Base-by-base conservation (phyloP, 140 eudicot species). In the Anethum foeniculum region DNA sequence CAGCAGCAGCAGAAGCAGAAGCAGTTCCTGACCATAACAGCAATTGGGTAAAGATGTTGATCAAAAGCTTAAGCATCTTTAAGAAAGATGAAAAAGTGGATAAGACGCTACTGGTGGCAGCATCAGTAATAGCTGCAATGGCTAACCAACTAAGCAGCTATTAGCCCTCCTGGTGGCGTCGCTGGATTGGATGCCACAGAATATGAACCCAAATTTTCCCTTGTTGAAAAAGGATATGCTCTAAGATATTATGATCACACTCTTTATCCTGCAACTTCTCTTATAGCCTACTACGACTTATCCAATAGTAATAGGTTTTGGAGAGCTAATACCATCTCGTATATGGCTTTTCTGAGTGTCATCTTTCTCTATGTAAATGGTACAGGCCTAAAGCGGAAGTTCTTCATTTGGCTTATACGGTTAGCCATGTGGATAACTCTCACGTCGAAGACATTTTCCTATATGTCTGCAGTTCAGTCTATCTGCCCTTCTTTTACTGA, bases 71-170 rank as follows among this genome's bases (percentile, higher is more conserved):
- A n/a, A n/a, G n/a, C n/a, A n/a, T n/a, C n/a, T n/a, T n/a, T n/a
- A n/a, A n/a, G n/a, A n/a, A n/a, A n/a, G n/a, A n/a, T n/a, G n/a
- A n/a, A n/a, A n/a, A n/a, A n/a, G n/a, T n/a, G n/a, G n/a, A n/a
- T n/a, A n/a, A n/a, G n/a, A n/a, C n/a, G n/a, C n/a, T 60, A 60
- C 69, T 60, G 12, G 32, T 60, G n/a, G 69, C 69, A n/a, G 69
- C 69, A 60, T n/a, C 69, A 5, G 67, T 58, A 1, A 58, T 58
- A 58, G 67, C 67, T 6, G 67, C 67, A 21, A 58, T 58, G 67
- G 32, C 69, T 8, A n/a, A 60, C 69, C 15, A n/a, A 60, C 69
- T 4, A n/a, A n/a, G 34, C 69, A 60, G 69, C 69, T n/a, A n/a
- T 60, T 2, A 60, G 69, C 18, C 69, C 69, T 60, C 34, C 69